Base-by-base conservation (phyloP, 2,329 filamentous ascomycete species). In the Penicillium sp. region DNA sequence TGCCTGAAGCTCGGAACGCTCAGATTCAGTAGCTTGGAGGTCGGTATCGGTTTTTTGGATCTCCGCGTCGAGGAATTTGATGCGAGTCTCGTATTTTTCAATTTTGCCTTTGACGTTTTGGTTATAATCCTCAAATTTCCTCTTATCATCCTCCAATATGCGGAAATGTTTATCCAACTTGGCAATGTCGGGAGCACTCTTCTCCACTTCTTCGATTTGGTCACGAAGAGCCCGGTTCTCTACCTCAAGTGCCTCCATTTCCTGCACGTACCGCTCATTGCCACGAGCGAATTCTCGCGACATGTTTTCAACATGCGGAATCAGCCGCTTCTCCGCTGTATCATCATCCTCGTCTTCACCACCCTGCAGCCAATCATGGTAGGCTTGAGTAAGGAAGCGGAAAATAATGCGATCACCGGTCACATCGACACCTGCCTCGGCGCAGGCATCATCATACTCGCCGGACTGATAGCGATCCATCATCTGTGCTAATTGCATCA, bases 401-500 rank as follows among this genome's bases (percentile, higher is more conserved):
- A 96, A 97, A 50, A 96, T 95, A 66, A 99, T 96, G 59, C 91
- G 88, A 72, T 99, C 92, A 5, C 90, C 90, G 11, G 82, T 87
- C 28, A 97, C 87, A 72, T 99, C 94, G 43, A 94, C 84, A 1
- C 93, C 94, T 30, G 86, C 88, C 66, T 97, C 93, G 40, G 88
- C 82, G 70, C 91, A 97, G 1, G 91, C 92, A 50, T 96, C 89
- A 63, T 97, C 91, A 72, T 96, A 99, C 44, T 86, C 85, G 56
- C 91, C 88, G 52, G 79, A 74, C 1, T 84, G 80, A 69, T 92
- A 97, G 22, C 89, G 84, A 59, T 97, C 92, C 69, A 97, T 84
- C 88, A 97, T 96, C 64, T 93, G 88, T 5, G 91, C 90, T 49
- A 99, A 80, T 74, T 97, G 92, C 93, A 99, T 96, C 86, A 99